A percentile compares a stretch with the other conserved stretches of the same genome.
Conservation (phyloP, 129 eudicot genomes). For the Chrysanthemum makinoi region DNA sequence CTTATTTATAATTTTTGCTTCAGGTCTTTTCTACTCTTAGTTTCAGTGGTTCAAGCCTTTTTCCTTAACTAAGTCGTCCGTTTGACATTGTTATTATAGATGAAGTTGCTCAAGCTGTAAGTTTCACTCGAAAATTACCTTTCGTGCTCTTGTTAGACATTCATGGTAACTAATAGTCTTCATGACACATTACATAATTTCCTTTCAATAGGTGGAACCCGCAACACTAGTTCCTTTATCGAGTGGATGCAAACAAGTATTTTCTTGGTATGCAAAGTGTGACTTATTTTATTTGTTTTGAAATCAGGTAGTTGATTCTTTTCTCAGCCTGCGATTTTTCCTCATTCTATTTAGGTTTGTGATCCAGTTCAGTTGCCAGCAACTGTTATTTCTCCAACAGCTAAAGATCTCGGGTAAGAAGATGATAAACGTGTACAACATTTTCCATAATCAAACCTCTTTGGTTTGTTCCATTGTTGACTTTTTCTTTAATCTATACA, state of each 20-base stretch:
- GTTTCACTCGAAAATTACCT: constrained; percentile 20
- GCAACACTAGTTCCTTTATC: constrained; percentile 90
- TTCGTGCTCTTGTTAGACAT: background rate
- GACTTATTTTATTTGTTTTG: too few species aligned
- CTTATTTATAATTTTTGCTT: constrained; percentile 9
- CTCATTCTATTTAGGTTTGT: constrained; percentile 41
- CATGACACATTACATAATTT: background rate
- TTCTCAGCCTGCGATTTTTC: too few species aligned
- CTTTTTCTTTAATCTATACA: background rate
- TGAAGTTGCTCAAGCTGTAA: constrained; percentile 99
- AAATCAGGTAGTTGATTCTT: too few species aligned
- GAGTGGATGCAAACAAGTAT: constrained; percentile 96
- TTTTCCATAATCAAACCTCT: background rate
- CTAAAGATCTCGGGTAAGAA: constrained; percentile 70
- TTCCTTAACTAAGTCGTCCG: constrained; percentile 60
- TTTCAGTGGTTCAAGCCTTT: constrained; percentile 81
- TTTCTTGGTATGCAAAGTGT: constrained; percentile 52
- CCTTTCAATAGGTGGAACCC: constrained; percentile 69
- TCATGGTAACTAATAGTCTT: background rate
- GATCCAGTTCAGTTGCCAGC: constrained; percentile 99
- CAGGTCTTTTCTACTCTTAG: constrained; percentile 99
- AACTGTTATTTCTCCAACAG: constrained; percentile 81
- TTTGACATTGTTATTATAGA: constrained; percentile 95
- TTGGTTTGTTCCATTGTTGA: constrained; percentile 8
- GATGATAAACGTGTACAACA: background rate